Conservation (phyloP, 805 yeast genomes). For the Saturnispora diversa region DNA sequence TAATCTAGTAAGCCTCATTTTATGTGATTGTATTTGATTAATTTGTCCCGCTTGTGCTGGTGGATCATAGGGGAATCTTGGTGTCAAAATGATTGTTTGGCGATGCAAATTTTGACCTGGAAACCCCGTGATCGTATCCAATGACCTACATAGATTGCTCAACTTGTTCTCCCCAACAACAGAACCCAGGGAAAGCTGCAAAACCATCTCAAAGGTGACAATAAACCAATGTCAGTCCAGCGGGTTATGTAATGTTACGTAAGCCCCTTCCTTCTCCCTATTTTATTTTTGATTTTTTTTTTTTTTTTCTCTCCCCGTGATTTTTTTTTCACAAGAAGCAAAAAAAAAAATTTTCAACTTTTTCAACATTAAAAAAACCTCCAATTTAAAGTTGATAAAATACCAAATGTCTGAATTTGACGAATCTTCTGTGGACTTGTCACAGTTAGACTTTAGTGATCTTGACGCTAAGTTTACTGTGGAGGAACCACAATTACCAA, state of each 20-base stretch:
- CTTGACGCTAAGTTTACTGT: constrained; percentile 69
- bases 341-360: constrained; percentile 2
- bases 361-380: neutral
- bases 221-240: too few relatives aligned
- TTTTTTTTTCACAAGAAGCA: neutral
- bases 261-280: neutral
- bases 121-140: constrained; percentile 46
- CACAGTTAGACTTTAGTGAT: constrained; percentile 72
- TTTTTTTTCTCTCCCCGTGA: too few relatives aligned
- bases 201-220: constrained; percentile 43
- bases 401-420: constrained; percentile 21
- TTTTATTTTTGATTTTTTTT: too few relatives aligned
- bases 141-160: constrained; percentile 38
- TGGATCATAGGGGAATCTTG: constrained; percentile 44
- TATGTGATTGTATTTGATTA: constrained; percentile 49
- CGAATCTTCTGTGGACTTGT: constrained; percentile 38
- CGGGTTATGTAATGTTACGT: neutral
- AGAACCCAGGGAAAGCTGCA: constrained; percentile 43
- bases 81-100: constrained; percentile 43
- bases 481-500: constrained; percentile 33
- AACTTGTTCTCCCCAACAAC: constrained; percentile 36
- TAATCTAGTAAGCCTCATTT: constrained; percentile 40
- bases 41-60: constrained; percentile 48
- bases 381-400: neutral
- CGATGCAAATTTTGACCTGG: constrained; percentile 38